A percentile compares a stretch with the other conserved stretches of the same genome.
phyloP scores from a whole-genome alignment of 352 stramenopile species.

The Phytopythium cucurbitacearum region DNA sequence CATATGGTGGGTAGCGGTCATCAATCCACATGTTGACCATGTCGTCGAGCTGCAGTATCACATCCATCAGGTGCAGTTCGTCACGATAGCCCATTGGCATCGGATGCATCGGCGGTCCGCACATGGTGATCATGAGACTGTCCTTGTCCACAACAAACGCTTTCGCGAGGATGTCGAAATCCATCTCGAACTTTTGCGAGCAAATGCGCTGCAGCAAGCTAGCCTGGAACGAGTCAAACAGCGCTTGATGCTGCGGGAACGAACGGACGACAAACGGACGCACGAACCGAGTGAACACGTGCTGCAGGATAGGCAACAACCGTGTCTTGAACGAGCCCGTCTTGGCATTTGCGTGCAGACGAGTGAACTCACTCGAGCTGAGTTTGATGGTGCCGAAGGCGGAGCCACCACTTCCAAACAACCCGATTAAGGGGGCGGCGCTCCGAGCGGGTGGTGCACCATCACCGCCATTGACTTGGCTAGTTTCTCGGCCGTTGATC shows the following conservation, averaged over 20 bases:
- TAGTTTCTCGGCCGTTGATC: slow-evolving; percentile 11
- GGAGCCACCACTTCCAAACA: background rate
- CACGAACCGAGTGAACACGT: slow-evolving; percentile 28
- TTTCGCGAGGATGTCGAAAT: slow-evolving; percentile 60
- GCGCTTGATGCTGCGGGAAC: slow-evolving; percentile 49
- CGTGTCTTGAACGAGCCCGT: slow-evolving; percentile 42
- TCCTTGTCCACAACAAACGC: slow-evolving; percentile 51
- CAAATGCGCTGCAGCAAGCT: slow-evolving; percentile 38
- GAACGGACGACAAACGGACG: slow-evolving; percentile 35
- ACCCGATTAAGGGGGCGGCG: background rate
- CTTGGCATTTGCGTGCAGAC: slow-evolving; percentile 55
- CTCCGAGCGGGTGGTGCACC: background rate
- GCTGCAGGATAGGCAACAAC: slow-evolving; percentile 39
- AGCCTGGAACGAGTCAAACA: slow-evolving; percentile 49
- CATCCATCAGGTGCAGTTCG: slow-evolving; percentile 46
- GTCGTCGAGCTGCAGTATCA: slow-evolving; percentile 66
- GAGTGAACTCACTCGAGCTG: slow-evolving; percentile 53
- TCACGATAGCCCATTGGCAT: slow-evolving; percentile 53
- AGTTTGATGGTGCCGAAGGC: slow-evolving; percentile 14
- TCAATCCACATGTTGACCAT: slow-evolving; percentile 76
- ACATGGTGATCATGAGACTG: slow-evolving; percentile 54
- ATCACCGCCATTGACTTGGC: slow-evolving; percentile 1
- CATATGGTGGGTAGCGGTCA: slow-evolving; percentile 59
- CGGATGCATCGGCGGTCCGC: slow-evolving; percentile 44
- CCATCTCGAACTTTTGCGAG: slow-evolving; percentile 36